Evolutionary conservation across 1,139 yeast species (phyloP).

Genomic region (Candida sanyaensis): DNA sequence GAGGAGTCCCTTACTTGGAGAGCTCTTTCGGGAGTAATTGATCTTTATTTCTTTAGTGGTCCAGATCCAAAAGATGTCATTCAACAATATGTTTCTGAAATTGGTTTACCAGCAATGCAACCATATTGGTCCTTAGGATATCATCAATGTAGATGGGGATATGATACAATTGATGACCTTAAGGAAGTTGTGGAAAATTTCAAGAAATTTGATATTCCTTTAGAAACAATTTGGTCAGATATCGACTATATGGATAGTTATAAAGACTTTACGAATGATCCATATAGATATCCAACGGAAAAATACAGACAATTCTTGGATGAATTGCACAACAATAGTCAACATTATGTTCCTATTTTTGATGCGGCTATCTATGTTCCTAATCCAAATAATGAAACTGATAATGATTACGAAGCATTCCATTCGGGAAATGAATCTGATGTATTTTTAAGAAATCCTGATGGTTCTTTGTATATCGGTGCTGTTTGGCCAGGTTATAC

Average conservation of each 20-base stretch:
- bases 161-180: constrained; percentile 18
- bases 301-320: constrained; percentile 21
- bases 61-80: constrained; percentile 30
- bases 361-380: constrained; percentile 35
- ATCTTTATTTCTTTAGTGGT: constrained; percentile 33
- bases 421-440: constrained; percentile 25
- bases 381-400: constrained; percentile 24
- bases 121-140: constrained; percentile 27
- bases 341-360: constrained; percentile 32
- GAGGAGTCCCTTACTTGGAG: constrained; percentile 27
- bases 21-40: constrained; percentile 28
- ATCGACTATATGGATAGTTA: constrained; percentile 28
- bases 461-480: constrained; percentile 25
- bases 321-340: constrained; percentile 23
- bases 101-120: constrained; percentile 24
- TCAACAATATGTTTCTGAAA: constrained; percentile 25
- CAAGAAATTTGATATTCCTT: constrained; percentile 20
- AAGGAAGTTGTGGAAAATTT: constrained; percentile 21
- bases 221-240: constrained; percentile 27
- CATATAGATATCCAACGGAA: constrained; percentile 25
- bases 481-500: constrained; percentile 30
- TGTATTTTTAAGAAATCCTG: constrained; percentile 30
- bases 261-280: constrained; percentile 32
- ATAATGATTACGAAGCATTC: constrained; percentile 23
- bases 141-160: constrained; percentile 28